Base-by-base conservation (phyloP, 2,329 filamentous ascomycete genomes). In the Fusarium xyrophilum region DNA sequence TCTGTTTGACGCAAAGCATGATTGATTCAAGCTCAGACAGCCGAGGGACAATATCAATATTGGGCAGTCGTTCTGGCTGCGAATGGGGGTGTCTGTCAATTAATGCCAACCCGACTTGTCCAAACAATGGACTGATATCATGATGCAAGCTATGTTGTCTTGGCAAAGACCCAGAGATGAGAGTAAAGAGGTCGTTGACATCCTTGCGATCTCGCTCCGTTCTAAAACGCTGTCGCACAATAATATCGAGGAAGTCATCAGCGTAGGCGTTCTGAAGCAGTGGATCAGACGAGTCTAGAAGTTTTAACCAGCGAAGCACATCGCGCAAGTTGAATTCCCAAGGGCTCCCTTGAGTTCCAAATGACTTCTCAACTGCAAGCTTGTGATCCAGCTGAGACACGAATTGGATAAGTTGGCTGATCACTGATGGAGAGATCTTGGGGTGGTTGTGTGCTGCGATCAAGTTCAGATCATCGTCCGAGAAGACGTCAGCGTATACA, bases 241-340 rank as follows among this genome's bases (percentile, higher is more conserved):
- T 85, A 19, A 96, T 86, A 65, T 93, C 87, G 19, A 97, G 83
- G 77, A 96, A 97, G 75, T 97, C 91, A 50, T 87, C 84, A 11
- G 88, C 84, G 33, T 81, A 82, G 4, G 87, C 87, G 28, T 86
- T 85, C 28, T 84, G 80, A 21, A 94, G 81, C 17, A 93, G 80
- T 7, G 88, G 83, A 43, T 89, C 84, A 2, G 84, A 76, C 9
- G 79, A 77, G 58, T 75, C 78, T 21, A 82, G 63, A 17, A 98
- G 80, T 69, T 91, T 87, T 48, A 97, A 81, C 95, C 95, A 98
- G 64, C 95, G 87, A 57, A 96, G 87, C 6, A 93, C 92, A 77
- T 98, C 95, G 77, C 93, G 90, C 68, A 99, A 82, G 74, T 97
- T 99, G 77, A 97, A 96, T 75, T 97, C 96, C 96, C 93, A 99